Conservation (phyloP, 2,329 filamentous ascomycete species). For the Claviceps pusilla region DNA sequence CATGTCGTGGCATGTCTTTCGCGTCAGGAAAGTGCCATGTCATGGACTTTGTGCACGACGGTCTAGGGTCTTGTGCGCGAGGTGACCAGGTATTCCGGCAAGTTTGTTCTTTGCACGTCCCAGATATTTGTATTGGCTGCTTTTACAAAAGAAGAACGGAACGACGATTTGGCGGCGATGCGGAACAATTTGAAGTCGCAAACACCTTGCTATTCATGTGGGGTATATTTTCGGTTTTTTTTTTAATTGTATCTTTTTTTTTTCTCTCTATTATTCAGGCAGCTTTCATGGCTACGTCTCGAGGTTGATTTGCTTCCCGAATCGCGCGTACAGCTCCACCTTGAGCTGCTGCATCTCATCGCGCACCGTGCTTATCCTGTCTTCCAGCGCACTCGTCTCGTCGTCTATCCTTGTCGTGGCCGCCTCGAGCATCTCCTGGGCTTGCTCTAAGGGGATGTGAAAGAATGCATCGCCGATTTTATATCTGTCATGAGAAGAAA, state of each 20-base stretch:
- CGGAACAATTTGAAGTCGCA: not conserved
- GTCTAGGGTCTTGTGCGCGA: too few relatives aligned
- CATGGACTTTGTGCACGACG: too few relatives aligned
- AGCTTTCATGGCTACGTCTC: slow-evolving; percentile 47
- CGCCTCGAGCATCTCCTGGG: slow-evolving; percentile 65
- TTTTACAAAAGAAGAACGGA: too few relatives aligned
- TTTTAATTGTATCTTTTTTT: not conserved
- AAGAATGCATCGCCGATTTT: slow-evolving; percentile 96
- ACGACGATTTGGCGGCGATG: too few relatives aligned
- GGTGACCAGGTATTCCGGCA: too few relatives aligned
- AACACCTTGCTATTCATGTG: not conserved
- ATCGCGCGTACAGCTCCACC: slow-evolving; percentile 82
- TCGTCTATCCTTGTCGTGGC: slow-evolving; percentile 61
- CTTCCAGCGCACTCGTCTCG: slow-evolving; percentile 62
- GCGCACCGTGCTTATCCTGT: slow-evolving; percentile 55
- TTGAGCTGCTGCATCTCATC: slow-evolving; percentile 87
- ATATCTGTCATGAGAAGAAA: slow-evolving; percentile 44
- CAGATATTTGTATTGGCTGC: too few relatives aligned
- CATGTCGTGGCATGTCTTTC: too few relatives aligned
- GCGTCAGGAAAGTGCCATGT: too few relatives aligned
- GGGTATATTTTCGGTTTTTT: not conserved
- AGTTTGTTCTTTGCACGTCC: too few relatives aligned
- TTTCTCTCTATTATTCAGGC: not conserved
- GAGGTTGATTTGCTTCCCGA: slow-evolving; percentile 92
- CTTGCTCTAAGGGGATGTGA: slow-evolving; percentile 66